A percentile compares a stretch with the other conserved stretches of the same genome.
Conservation (phyloP, 2,329 filamentous ascomycete genomes). For the Sclerotinia nivalis region DNA sequence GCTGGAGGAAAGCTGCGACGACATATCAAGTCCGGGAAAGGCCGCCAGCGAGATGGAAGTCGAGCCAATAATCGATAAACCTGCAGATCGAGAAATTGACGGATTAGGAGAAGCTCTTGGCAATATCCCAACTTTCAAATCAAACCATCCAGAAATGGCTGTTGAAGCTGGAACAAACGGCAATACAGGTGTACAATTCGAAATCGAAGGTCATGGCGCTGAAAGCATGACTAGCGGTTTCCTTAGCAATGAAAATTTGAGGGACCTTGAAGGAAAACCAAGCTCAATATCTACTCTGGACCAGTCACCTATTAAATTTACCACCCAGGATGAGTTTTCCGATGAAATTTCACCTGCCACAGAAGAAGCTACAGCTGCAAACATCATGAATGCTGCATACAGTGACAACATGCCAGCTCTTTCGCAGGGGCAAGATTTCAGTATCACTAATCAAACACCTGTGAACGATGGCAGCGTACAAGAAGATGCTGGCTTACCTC, state of each 20-base stretch:
- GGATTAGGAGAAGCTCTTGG: too few species aligned
- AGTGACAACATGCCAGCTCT: neutral
- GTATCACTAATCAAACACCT: neutral
- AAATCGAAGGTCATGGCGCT: neutral
- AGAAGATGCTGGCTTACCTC: slow-evolving; percentile 6
- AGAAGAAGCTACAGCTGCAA: neutral
- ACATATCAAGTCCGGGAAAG: neutral
- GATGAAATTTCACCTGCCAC: too few species aligned
- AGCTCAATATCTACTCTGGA: neutral
- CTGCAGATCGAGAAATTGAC: neutral
- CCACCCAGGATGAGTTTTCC: neutral
- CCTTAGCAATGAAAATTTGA: neutral
- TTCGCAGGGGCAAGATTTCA: neutral
- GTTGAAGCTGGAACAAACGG: neutral
- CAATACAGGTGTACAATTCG: neutral
- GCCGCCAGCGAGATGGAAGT: neutral
- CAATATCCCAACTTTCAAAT: neutral
- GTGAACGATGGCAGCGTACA: neutral
- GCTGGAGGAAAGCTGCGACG: neutral
- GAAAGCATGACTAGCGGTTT: neutral
- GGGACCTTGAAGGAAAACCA: neutral
- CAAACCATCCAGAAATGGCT: neutral
- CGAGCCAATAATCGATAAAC: neutral
- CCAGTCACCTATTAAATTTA: neutral
- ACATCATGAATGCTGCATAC: too few species aligned